phyloP scores from a whole-genome alignment of 2,329 filamentous ascomycete genomes.

The Metarhizium brunneum region DNA sequence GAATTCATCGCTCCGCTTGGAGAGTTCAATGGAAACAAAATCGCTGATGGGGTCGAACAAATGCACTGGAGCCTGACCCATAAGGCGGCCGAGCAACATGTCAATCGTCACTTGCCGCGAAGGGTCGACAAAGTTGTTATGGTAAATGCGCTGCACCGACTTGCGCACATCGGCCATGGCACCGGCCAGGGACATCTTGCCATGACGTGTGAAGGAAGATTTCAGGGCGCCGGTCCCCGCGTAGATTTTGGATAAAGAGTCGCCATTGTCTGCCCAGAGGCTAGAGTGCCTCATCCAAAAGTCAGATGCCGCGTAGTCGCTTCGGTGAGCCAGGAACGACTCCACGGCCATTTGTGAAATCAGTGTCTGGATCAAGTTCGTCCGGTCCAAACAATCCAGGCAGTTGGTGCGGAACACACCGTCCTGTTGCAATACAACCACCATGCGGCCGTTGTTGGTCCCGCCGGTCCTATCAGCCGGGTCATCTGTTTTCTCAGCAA shows the following conservation, averaged over 20 bases:
- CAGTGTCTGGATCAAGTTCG: slow-evolving; percentile 91
- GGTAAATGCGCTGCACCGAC: slow-evolving; percentile 86
- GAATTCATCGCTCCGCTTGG: slow-evolving; percentile 59
- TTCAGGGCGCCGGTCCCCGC: slow-evolving; percentile 93
- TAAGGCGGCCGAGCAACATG: slow-evolving; percentile 74
- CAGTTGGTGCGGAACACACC: slow-evolving; percentile 96
- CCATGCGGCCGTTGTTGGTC: slow-evolving; percentile 34
- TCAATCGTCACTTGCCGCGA: slow-evolving; percentile 91
- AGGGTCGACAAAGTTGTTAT: slow-evolving; percentile 96
- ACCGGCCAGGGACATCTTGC: slow-evolving; percentile 91
- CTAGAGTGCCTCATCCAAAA: slow-evolving; percentile 90
- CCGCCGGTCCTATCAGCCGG: slow-evolving; percentile 28
- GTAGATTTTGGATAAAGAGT: slow-evolving; percentile 89
- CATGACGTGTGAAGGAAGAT: slow-evolving; percentile 85
- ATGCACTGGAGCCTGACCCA: slow-evolving; percentile 75
- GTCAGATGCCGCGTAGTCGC: slow-evolving; percentile 61
- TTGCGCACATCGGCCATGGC: slow-evolving; percentile 93
- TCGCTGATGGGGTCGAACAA: slow-evolving; percentile 94
- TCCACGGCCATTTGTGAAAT: slow-evolving; percentile 91
- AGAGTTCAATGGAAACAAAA: slow-evolving; percentile 69
- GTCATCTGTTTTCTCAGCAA: slow-evolving; percentile 64
- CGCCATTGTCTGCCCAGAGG: slow-evolving; percentile 95
- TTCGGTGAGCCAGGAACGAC: slow-evolving; percentile 66
- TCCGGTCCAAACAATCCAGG: slow-evolving; percentile 89
- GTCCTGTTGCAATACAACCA: slow-evolving; percentile 79